Evolutionary conservation across 139 green algal species (phyloP), one percentile per base, ranked within the genome.

Genomic region (Eudorina sp.): DNA sequence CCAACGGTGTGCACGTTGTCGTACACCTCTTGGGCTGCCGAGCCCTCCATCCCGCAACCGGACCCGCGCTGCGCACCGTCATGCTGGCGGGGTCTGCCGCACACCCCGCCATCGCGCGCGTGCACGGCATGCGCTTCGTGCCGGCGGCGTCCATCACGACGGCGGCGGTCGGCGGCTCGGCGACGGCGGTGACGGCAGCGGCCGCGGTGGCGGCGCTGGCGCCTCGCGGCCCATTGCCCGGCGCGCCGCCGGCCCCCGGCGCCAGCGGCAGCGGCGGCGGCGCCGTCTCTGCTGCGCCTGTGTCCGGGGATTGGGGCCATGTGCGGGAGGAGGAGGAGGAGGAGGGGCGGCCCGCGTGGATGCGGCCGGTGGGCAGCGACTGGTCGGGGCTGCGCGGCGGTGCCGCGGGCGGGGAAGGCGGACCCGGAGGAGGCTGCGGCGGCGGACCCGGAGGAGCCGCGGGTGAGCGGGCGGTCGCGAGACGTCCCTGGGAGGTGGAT

Each of bases 121-220:
- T 72, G 62, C 62, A 72, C 62, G 62, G 62, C 19, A 72, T 72
- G 62, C 62, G 62, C 62, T 72, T 72, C 62, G 62, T 72, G 62
- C 62, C 62, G 21, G 62, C 62, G 31, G 62, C 62, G 11, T 25
- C n/a, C n/a, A n/a, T n/a, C n/a, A n/a, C 23, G 55, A 25, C 55
- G 7, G 23, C 27, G 55, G 55, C 62, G 62, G 27, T 34, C 38
- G 62, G 21, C 21, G 62, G 21, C 62, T 34, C 31, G 62, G 21
- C 62, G 62, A 29, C 27, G 27, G 62, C 62, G 62, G 16, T 29
- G 62, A 16, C 27, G n/a, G 27, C 62, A 11, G 27, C 62, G 62
- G 62, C 27, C 27, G 62, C 62, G 62, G 62, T 34, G 8, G 62
- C 6, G 38, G 62, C 62, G 31, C 11, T 13, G 11, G 11, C 13